phyloP scores from a whole-genome alignment of 306 rosid genomes.

The Lablab purpureus region DNA sequence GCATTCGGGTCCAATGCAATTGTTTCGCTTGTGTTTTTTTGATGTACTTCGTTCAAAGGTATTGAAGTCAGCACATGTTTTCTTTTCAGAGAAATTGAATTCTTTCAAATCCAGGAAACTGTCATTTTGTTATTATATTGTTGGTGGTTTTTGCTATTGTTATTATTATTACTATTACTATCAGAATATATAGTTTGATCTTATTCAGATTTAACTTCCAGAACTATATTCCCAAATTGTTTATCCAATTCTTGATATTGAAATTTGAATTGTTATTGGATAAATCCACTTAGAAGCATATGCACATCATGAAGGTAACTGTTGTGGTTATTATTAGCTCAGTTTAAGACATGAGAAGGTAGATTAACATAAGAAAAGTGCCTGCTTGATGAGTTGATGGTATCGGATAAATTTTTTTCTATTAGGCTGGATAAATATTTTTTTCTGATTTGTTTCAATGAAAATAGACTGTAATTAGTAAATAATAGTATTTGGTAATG shows the following conservation, averaged over 20 bases:
- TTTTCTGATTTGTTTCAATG: neutral
- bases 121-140: neutral
- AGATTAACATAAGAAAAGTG: neutral
- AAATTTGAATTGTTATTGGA: conserved; percentile 23
- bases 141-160: neutral
- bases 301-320: conserved; percentile 2
- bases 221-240: neutral
- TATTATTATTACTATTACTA: neutral
- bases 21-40: conserved; percentile 85
- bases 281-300: conserved; percentile 7
- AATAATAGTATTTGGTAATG: neutral
- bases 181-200: conserved; percentile 4
- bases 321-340: conserved; percentile 11
- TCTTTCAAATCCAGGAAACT: conserved; percentile 19
- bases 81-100: neutral
- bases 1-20: conserved; percentile 99
- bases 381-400: conserved; percentile 4
- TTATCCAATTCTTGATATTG: conserved; percentile 19
- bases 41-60: conserved; percentile 96
- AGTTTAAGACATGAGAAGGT: neutral
- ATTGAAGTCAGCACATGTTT: conserved; percentile 36
- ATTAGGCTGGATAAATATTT: conserved; percentile 16
- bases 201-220: conserved; percentile 16
- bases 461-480: conserved; percentile 23
- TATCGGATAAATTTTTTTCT: conserved; percentile 13